phyloP scores from a whole-genome alignment of 306 rosid species.

The Cicer cuneatum region DNA sequence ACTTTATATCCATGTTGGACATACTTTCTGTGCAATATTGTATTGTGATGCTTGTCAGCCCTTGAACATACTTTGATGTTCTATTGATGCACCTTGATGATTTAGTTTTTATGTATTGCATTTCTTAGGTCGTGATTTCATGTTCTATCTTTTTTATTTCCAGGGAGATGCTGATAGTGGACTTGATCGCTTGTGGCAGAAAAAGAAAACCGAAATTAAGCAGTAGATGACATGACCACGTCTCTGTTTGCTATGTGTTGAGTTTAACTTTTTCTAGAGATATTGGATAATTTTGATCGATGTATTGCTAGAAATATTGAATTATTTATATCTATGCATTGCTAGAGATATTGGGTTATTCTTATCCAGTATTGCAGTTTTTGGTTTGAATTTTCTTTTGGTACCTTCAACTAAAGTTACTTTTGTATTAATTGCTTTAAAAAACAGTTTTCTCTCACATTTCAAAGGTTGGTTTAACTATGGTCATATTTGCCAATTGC shows the following conservation, averaged over 20 bases:
- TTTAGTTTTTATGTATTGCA: neutral
- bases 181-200: conserved; percentile 64
- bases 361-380: conserved; percentile 2
- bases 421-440: neutral
- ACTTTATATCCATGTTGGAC: neutral
- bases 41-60: neutral
- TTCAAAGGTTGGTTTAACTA: neutral
- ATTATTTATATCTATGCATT: neutral
- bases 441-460: neutral
- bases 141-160: neutral
- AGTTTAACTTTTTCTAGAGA: conserved; percentile 15
- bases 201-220: conserved; percentile 57
- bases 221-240: conserved; percentile 41
- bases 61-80: neutral
- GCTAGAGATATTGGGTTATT: conserved; percentile 30
- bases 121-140: neutral
- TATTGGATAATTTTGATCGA: conserved; percentile 22
- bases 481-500: too few species aligned
- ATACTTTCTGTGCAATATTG: neutral
- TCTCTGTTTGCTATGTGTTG: neutral
- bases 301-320: conserved; percentile 14
- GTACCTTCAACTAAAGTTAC: conserved; percentile 15
- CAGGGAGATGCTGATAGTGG: conserved; percentile 74
- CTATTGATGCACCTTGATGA: neutral
- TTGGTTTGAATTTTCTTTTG: neutral